These are phyloP conservation scores for Wickerhamomyces bisporus DNA, from an alignment of 805 yeast species.

Conservation along the genomic window DNA sequence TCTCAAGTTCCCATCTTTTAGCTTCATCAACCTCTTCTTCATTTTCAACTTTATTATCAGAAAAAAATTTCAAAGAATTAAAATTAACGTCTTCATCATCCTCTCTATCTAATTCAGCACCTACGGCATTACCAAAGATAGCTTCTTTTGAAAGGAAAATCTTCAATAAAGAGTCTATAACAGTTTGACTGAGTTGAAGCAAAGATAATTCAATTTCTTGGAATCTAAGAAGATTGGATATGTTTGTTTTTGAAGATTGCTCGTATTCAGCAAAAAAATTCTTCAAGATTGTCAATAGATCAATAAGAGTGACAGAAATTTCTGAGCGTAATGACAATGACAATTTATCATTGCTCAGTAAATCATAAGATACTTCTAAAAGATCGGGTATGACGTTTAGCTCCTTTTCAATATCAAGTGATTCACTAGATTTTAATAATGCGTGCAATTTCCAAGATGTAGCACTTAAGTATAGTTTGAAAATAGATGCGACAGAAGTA, in stretches of 20 bases:
- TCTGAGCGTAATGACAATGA: conserved; percentile 16
- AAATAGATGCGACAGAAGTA: conserved; percentile 3
- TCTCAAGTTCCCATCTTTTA: conserved; percentile 34
- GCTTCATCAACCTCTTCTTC: conserved; percentile 15
- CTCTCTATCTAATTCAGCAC: conserved; percentile 40
- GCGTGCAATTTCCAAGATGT: conserved; percentile 15
- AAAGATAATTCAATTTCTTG: conserved; percentile 17
- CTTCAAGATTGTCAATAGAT: conserved; percentile 18
- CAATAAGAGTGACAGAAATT: conserved; percentile 21
- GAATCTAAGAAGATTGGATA: conserved; percentile 17
- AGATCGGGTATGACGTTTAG: conserved; percentile 11
- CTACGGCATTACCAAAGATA: conserved; percentile 32
- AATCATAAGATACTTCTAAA: conserved; percentile 9
- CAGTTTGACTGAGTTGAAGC: conserved; percentile 23
- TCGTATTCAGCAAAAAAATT: conserved; percentile 31
- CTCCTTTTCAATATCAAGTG: conserved; percentile 16
- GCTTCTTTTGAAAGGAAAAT: conserved; percentile 47
- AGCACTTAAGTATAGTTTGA: conserved; percentile 14
- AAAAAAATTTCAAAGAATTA: conserved; percentile 11
- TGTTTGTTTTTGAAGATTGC: conserved; percentile 27
- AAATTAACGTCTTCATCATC: conserved; percentile 47
- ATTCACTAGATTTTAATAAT: conserved; percentile 12
- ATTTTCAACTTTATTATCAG: conserved; percentile 1
- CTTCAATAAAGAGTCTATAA: conserved; percentile 32
- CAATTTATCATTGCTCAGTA: conserved; percentile 3